Evolutionary conservation across 2,329 filamentous ascomycete genomes (phyloP).

Genomic region (Parafenestella ontariensis): DNA sequence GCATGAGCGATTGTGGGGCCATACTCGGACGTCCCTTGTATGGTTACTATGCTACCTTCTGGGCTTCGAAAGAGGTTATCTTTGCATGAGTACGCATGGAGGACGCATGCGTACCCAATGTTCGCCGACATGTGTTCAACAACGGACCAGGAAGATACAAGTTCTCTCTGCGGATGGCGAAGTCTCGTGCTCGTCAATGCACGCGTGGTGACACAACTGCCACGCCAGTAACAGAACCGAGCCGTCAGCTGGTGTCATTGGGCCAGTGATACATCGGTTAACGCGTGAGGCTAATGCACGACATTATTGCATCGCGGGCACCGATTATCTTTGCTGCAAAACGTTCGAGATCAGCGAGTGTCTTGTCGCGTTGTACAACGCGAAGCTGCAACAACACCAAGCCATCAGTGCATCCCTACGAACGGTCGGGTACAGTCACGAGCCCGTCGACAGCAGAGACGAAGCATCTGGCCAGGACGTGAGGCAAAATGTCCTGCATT

Average conservation of each 20-base stretch:
- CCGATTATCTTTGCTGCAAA: not conserved
- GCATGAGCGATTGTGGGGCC: slow-evolving; percentile 6
- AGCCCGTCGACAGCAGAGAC: not conserved
- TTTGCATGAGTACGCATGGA: slow-evolving; percentile 3
- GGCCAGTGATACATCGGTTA: not conserved
- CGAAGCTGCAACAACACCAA: not conserved
- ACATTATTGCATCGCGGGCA: slow-evolving; percentile 1
- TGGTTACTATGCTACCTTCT: slow-evolving; percentile 4
- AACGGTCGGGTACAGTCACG: not conserved
- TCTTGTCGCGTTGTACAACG: not conserved
- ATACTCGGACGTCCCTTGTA: not conserved
- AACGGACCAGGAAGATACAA: not conserved
- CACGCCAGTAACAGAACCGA: slow-evolving; percentile 5
- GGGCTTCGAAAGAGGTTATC: slow-evolving; percentile 1
- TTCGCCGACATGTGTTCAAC: slow-evolving; percentile 7
- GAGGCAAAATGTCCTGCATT: not conserved
- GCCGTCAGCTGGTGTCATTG: not conserved
- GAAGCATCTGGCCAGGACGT: not conserved
- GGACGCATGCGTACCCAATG: slow-evolving; percentile 11
- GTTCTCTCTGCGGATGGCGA: slow-evolving; percentile 1
- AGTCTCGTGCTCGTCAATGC: slow-evolving; percentile 7
- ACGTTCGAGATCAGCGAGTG: not conserved
- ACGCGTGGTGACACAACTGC: slow-evolving; percentile 9
- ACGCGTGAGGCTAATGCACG: not conserved
- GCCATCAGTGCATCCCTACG: not conserved